Conservation (phyloP, 352 stramenopile species). For the Aphanomyces astaci region DNA sequence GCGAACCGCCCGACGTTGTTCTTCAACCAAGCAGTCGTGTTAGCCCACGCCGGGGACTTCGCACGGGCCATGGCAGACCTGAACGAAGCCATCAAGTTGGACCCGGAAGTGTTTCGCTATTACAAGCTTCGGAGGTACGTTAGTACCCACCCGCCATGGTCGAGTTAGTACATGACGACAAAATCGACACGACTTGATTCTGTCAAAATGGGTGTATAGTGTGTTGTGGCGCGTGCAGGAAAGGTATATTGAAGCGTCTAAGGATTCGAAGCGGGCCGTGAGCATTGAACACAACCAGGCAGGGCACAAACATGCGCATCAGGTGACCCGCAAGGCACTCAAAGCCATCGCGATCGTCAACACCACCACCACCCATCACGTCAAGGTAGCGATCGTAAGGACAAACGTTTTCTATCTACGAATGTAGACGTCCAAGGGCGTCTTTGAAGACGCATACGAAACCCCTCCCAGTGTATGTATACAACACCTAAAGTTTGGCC, state of each 20-base stretch:
- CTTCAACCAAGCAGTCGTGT: slow-evolving; percentile 4
- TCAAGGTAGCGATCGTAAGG: too few relatives aligned
- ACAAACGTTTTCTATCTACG: too few relatives aligned
- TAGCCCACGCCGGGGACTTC: background rate
- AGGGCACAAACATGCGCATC: background rate
- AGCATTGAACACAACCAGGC: slow-evolving; percentile 6
- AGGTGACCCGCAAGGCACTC: background rate
- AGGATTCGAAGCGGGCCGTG: slow-evolving; percentile 5
- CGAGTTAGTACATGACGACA: too few relatives aligned
- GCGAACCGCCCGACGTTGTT: slow-evolving; percentile 4
- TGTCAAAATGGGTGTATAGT: background rate
- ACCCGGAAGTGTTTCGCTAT: slow-evolving; percentile 1
- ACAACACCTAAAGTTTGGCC: background rate
- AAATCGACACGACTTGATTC: background rate
- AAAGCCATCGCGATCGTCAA: background rate
- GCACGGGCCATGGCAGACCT: background rate
- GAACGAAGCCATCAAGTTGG: slow-evolving; percentile 21
- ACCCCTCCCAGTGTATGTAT: background rate
- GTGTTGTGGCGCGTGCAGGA: slow-evolving; percentile 9
- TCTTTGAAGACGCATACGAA: slow-evolving; percentile 11
- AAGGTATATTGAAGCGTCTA: slow-evolving; percentile 14
- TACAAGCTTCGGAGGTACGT: slow-evolving; percentile 11
- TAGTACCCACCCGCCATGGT: too few relatives aligned
- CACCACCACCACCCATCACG: background rate
- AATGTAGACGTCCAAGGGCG: background rate